A percentile compares a stretch with the other conserved stretches of the same genome.
Conservation (phyloP, 148 eudicot genomes). For the Beta vulgaris region DNA sequence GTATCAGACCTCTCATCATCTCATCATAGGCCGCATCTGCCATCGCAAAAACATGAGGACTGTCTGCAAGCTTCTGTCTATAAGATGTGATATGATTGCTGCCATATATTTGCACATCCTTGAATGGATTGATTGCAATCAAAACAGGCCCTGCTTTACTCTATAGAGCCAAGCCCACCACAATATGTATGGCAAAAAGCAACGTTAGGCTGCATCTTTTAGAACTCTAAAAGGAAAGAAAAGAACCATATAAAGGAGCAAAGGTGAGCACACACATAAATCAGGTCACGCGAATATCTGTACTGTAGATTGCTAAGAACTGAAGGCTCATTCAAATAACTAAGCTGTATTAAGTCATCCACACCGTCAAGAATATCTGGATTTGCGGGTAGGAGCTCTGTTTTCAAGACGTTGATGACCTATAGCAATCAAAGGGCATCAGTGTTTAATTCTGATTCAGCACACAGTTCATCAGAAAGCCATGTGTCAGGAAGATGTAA, state of each 20-base stretch:
- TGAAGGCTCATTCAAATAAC: slow-evolving; percentile 94
- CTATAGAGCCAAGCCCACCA: slow-evolving; percentile 33
- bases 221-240: slow-evolving; percentile 20
- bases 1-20: slow-evolving; percentile 75
- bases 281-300: slow-evolving; percentile 68
- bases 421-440: slow-evolving; percentile 29
- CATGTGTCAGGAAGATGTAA: slow-evolving; percentile 10
- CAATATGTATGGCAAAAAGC: neutral
- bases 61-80: slow-evolving; percentile 64
- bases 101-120: slow-evolving; percentile 63
- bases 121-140: slow-evolving; percentile 93
- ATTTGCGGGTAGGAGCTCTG: slow-evolving; percentile 84
- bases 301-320: slow-evolving; percentile 77
- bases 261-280: slow-evolving; percentile 51
- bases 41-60: slow-evolving; percentile 81
- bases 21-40: slow-evolving; percentile 72
- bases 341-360: slow-evolving; percentile 86
- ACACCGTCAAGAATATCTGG: slow-evolving; percentile 87
- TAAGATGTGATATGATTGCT: slow-evolving; percentile 54
- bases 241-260: neutral
- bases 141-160: slow-evolving; percentile 91
- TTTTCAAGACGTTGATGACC: slow-evolving; percentile 56
- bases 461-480: slow-evolving; percentile 11
- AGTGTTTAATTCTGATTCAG: slow-evolving; percentile 18
- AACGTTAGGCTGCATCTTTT: neutral